Conservation (phyloP, 306 rosid species). For the Trichosanthes truncata region DNA sequence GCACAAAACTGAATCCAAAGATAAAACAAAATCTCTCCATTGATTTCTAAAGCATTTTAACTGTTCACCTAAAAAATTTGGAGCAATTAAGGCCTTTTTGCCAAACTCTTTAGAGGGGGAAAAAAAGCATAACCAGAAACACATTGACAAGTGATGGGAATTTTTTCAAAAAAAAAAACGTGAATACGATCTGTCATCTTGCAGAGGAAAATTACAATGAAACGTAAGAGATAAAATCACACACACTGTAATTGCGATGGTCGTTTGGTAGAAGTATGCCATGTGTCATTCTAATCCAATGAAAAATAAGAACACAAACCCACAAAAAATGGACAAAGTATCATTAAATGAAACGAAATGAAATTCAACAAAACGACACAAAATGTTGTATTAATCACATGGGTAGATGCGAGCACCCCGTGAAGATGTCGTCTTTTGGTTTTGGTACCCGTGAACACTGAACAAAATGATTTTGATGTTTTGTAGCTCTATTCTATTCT, state of each 20-base stretch:
- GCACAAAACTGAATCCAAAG: too few relatives aligned
- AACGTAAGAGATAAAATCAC: background rate
- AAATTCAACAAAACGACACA: background rate
- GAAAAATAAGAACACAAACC: background rate
- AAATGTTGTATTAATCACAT: background rate
- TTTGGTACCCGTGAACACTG: background rate
- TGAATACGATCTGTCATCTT: background rate
- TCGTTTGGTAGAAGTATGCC: background rate
- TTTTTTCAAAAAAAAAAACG: too few relatives aligned
- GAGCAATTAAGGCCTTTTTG: background rate
- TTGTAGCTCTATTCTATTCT: background rate
- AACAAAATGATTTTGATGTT: background rate
- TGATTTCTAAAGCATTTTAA: too few relatives aligned
- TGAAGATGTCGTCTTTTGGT: background rate
- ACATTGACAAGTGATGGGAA: too few relatives aligned
- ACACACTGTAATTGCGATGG: background rate
- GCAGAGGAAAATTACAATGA: background rate
- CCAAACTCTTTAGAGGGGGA: background rate
- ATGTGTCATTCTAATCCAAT: background rate
- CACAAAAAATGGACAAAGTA: background rate
- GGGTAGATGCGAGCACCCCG: background rate
- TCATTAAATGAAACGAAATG: background rate
- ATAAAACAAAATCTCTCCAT: too few relatives aligned
- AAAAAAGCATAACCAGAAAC: too few relatives aligned
- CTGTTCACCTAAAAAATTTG: background rate